Percentiles rank a stretch among this genome's conserved stretches.
Evolutionary conservation across 202 grass and related monocot species (phyloP).

Genomic region (Schoenoplectus triqueter): DNA sequence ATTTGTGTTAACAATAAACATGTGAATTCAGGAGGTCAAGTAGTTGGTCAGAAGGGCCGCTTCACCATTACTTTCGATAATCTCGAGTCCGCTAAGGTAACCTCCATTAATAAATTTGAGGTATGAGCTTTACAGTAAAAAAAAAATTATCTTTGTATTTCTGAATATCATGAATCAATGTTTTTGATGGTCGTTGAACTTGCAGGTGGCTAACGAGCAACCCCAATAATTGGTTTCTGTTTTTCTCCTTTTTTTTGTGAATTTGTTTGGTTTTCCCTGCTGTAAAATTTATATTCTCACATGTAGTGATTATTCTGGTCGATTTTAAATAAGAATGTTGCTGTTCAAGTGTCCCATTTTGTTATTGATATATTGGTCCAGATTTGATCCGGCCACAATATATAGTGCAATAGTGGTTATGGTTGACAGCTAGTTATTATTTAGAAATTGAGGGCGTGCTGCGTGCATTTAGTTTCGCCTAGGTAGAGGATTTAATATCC

Average conservation of each 20-base stretch:
- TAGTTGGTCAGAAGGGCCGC: slow-evolving; percentile 56
- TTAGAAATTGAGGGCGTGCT: not conserved
- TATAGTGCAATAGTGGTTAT: not conserved
- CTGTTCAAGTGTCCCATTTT: not conserved
- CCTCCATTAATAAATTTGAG: not conserved
- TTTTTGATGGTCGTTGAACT: not conserved
- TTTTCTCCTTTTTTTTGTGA: slow-evolving; percentile 1
- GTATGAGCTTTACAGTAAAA: not conserved
- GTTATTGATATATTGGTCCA: not conserved
- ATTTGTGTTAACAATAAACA: slow-evolving; percentile 45
- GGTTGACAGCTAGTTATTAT: not conserved
- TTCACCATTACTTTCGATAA: slow-evolving; percentile 65
- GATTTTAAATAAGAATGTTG: not conserved
- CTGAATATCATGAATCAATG: slow-evolving; percentile 7
- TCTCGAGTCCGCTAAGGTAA: slow-evolving; percentile 53
- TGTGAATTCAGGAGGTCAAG: slow-evolving; percentile 46
- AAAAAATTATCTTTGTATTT: not conserved
- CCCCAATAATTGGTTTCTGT: not conserved
- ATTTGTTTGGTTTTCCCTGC: not conserved
- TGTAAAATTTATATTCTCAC: not conserved
- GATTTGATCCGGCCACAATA: not conserved
- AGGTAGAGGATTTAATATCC: not conserved
- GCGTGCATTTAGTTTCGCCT: not conserved
- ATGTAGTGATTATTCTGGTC: not conserved
- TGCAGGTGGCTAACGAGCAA: slow-evolving; percentile 29